Base-by-base conservation (phyloP, 176 grass and related monocot genomes). In the Calamus simplicifolius region DNA sequence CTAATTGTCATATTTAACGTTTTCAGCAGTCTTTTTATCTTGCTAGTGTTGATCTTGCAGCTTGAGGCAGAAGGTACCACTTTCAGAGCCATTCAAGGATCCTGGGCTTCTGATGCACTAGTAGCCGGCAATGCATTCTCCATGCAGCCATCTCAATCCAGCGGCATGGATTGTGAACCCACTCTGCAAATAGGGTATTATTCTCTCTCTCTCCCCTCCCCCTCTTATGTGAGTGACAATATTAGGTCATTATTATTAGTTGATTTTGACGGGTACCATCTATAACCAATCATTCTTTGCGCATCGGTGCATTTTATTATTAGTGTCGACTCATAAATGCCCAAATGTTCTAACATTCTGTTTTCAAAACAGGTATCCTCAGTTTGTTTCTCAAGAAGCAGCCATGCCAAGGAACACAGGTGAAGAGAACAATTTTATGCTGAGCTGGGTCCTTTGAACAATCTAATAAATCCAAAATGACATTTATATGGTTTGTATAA, bases 361-460 rank as follows among this genome's bases (percentile, higher is more conserved):
- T 10, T 38, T 12, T 38, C 31, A 12, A 31, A 23, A 60, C 49
- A 95, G 90, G 85, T 95, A 86, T 68, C 77, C 87, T 12, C 91
- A 85, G 52, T 84, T 90, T 82, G 65, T 69, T 58, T 64, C 69
- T 51, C 49, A 74, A 49, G 83, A 90, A 50, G 72, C 68, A 49
- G 56, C 69, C 62, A 79, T 81, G 55, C 61, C 70, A 25, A 78
- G 80, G 31, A 80, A 72, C 71, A 68, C 50, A 6, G 59, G 74
- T 66, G 80, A 59, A 29, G 91, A 95, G 68, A 87, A 81, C 68
- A 87, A 76, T 64, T 95, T 87, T 77, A 95, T 95, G 91, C 74
- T 85, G 16, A 83, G 83, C 28, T 95, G 91, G 91, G 83, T 84
- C 65, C 86, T 90, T 30, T 90, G 68, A 95, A 18, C 48, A 59